Evolutionary conservation across 352 stramenopile species (phyloP).

Genomic region (Globisporangium radiosum): DNA sequence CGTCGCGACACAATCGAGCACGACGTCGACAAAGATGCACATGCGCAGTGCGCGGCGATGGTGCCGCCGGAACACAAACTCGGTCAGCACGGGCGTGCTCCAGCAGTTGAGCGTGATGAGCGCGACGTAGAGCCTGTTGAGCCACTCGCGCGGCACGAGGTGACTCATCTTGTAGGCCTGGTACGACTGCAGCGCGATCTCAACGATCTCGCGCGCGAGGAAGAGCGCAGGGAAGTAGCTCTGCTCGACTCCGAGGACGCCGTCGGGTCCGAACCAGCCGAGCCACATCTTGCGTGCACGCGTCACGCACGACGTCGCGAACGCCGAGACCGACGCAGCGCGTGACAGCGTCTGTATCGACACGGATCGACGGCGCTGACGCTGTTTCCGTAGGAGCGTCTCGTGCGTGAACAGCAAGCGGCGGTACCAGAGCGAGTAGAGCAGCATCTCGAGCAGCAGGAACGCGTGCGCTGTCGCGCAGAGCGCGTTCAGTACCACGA

Average conservation of each 20-base stretch:
- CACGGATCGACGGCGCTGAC: background rate
- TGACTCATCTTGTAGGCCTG: conserved; percentile 18
- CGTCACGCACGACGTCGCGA: background rate
- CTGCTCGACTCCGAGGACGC: conserved; percentile 14
- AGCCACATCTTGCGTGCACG: background rate
- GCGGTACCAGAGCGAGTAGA: conserved; percentile 1
- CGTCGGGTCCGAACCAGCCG: background rate
- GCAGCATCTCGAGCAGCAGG: conserved; percentile 10
- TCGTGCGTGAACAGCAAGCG: conserved; percentile 10
- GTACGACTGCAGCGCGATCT: conserved; percentile 20
- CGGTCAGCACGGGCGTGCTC: conserved; percentile 7
- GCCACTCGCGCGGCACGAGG: conserved; percentile 3
- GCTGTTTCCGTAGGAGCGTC: background rate
- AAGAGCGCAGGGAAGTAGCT: conserved; percentile 15
- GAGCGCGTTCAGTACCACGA: conserved; percentile 5
- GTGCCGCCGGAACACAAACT: background rate
- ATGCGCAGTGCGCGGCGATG: conserved; percentile 8
- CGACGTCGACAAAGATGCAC: conserved; percentile 9
- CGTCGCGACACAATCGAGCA: conserved; percentile 12
- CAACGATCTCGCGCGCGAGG: conserved; percentile 16
- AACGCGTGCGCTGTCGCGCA: background rate
- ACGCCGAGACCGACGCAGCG: background rate
- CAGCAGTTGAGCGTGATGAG: conserved; percentile 17
- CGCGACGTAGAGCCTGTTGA: conserved; percentile 10
- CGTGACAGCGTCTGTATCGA: background rate